Conservation (phyloP, 2,329 filamentous ascomycete genomes). For the Colletotrichum godetiae region DNA sequence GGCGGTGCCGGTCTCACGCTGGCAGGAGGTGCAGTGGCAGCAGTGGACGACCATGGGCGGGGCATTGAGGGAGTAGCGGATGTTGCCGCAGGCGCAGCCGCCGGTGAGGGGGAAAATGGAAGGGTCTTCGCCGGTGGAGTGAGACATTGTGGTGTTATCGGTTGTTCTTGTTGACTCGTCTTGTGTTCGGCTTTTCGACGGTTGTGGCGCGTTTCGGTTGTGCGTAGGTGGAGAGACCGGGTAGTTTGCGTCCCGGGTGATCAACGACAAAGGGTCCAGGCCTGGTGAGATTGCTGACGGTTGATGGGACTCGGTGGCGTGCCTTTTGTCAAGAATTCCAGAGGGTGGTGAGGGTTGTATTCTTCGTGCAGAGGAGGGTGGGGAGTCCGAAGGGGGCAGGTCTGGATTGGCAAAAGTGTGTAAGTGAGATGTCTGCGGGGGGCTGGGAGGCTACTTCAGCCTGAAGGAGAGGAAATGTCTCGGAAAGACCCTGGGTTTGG, state of each 20-base stretch:
- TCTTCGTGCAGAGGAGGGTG: background rate
- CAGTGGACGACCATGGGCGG: slow-evolving; percentile 59
- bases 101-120: slow-evolving; percentile 43
- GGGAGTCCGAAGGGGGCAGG: slow-evolving; percentile 1
- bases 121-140: slow-evolving; percentile 10
- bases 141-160: slow-evolving; percentile 14
- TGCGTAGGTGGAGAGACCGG: slow-evolving; percentile 24
- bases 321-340: slow-evolving; percentile 12
- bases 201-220: background rate
- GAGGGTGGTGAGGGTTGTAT: background rate
- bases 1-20: slow-evolving; percentile 55
- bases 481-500: slow-evolving; percentile 18
- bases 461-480: slow-evolving; percentile 18
- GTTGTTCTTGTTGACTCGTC: background rate
- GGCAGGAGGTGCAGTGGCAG: slow-evolving; percentile 60
- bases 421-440: slow-evolving; percentile 23
- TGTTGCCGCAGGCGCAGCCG: slow-evolving; percentile 76
- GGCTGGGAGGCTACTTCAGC: slow-evolving; percentile 11
- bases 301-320: background rate
- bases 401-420: slow-evolving; percentile 16
- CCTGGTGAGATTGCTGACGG: background rate
- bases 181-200: background rate
- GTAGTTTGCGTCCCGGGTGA: slow-evolving; percentile 1
- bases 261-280: background rate
- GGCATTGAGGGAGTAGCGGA: slow-evolving; percentile 73